Percentiles rank a stretch among this genome's conserved stretches.
Conservation (phyloP, 331 rosid species). For the Prunus yedoensis region DNA sequence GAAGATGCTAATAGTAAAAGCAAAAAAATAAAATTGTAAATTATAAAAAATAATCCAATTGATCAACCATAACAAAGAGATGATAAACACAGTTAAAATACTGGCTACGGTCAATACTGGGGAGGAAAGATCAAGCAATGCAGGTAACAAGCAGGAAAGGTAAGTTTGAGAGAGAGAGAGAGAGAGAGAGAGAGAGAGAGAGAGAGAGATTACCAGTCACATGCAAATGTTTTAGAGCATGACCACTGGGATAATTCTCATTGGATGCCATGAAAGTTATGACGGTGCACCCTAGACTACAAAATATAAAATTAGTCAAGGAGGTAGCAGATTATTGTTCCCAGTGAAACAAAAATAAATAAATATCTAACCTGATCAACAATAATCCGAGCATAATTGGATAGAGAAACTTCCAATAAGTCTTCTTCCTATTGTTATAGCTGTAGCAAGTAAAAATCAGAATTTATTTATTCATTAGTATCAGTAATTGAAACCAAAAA, state of each 20-base stretch:
- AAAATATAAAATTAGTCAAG: conserved; percentile 41
- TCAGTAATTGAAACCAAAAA: conserved; percentile 1
- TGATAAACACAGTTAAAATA: too few relatives aligned
- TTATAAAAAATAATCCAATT: too few relatives aligned
- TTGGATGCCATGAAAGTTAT: conserved; percentile 81
- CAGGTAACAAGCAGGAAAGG: too few relatives aligned
- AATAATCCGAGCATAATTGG: conserved; percentile 61
- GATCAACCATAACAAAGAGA: too few relatives aligned
- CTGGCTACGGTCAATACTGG: too few relatives aligned
- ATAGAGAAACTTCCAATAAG: conserved; percentile 73
- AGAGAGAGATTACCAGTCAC: conserved; percentile 45
- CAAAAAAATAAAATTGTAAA: not conserved
- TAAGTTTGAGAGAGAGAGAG: not conserved
- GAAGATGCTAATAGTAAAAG: not conserved
- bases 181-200: not conserved
- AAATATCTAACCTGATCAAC: conserved; percentile 61
- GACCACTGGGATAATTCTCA: conserved; percentile 89
- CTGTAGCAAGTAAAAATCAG: conserved; percentile 45
- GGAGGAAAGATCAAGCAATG: not conserved
- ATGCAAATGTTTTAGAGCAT: conserved; percentile 79
- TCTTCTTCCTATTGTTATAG: conserved; percentile 82
- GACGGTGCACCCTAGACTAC: conserved; percentile 78
- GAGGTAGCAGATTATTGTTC: not conserved
- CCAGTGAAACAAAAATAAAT: conserved; percentile 22
- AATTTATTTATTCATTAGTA: conserved; percentile 9